phyloP scores from a whole-genome alignment of 768 basidiomycete species.

The Nidula microcarpa region DNA sequence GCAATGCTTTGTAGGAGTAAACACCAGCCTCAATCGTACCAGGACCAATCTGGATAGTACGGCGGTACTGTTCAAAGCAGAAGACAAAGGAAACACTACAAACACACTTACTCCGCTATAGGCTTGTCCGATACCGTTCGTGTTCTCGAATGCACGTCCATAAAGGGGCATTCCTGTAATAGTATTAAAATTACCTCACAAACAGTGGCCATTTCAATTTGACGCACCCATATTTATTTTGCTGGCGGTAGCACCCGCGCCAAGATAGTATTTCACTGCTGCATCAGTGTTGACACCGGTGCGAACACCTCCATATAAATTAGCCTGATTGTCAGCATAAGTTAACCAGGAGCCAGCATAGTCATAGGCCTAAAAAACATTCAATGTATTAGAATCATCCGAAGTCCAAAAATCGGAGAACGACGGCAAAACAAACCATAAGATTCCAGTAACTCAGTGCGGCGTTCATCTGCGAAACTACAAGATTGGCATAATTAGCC shows the following conservation, averaged over 20 bases:
- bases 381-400: background rate
- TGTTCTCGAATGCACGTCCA: conserved; percentile 74
- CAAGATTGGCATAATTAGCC: conserved; percentile 53
- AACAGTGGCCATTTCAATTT: background rate
- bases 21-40: conserved; percentile 69
- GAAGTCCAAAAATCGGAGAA: background rate
- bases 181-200: conserved; percentile 2
- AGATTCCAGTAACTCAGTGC: conserved; percentile 78
- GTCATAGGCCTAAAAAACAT: conserved; percentile 54
- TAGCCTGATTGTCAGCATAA: conserved; percentile 54
- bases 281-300: conserved; percentile 66
- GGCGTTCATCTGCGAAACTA: conserved; percentile 59
- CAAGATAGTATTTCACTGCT: conserved; percentile 59
- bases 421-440: conserved; percentile 62
- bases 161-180: conserved; percentile 70
- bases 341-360: conserved; percentile 78
- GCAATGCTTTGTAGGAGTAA: conserved; percentile 76
- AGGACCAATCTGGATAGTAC: conserved; percentile 52
- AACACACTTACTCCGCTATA: conserved; percentile 55
- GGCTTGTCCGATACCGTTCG: conserved; percentile 59
- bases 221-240: conserved; percentile 65
- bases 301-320: conserved; percentile 61
- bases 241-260: conserved; percentile 54
- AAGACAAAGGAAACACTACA: background rate
- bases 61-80: background rate